Evolutionary conservation across 2,329 filamentous ascomycete genomes (phyloP), one percentile per base, ranked within the genome.

Genomic region (Neopestalotiopsis rosae): DNA sequence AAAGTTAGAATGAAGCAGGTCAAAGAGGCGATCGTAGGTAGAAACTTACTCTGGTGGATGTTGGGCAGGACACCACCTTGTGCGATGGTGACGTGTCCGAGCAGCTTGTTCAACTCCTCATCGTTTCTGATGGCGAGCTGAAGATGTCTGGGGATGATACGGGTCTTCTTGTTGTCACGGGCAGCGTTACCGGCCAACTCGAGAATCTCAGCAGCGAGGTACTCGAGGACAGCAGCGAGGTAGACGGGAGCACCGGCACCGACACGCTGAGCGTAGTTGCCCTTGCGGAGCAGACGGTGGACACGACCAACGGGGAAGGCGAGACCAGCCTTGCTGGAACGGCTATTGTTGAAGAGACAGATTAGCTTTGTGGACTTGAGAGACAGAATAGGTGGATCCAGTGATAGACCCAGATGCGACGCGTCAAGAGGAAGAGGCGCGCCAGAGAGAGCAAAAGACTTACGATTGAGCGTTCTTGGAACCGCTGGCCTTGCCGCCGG

Each of bases 131-230:
- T 99, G 85, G 96, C 96, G 77, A 99, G 94, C 88, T 99, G 96
- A 62, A 99, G 91, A 86, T 99, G 96, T 85, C 96, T 94, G 74
- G 96, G 96, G 71, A 98, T 99, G 87, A 99, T 99, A 92, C 96
- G 95, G 74, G 95, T 99, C 93, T 98, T 98, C 94, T 99, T 99
- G 92, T 98, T 98, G 88, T 99, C 96, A 78, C 96, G 95, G 73
- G 96, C 96, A 79, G 96, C 96, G 85, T 99, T 99, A 78, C 96
- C 96, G 83, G 96, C 96, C 86, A 99, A 87, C 87, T 99, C 96
- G 80, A 99, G 94, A 78, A 99, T 98, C 88, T 99, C 96, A 75
- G 96, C 96, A 76, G 96, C 95, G 70, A 99, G 92, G 83, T 99
- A 99, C 87, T 99, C 96, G 64, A 99, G 94, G 68, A 99, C 96